Conservation (phyloP, 306 rosid species). For the Lupinus albus region DNA sequence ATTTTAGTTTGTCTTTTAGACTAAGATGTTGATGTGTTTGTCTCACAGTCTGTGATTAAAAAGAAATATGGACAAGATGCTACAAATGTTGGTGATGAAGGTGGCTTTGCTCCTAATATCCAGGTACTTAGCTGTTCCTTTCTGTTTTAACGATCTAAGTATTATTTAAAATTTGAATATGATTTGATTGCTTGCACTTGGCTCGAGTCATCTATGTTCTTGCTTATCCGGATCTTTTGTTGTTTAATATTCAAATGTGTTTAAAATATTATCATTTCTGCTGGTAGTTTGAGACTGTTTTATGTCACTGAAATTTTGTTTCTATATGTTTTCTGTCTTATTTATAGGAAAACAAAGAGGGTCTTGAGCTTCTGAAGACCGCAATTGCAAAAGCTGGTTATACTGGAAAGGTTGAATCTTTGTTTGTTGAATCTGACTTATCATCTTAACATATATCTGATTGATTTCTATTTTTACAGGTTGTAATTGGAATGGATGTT, state of each 20-base stretch:
- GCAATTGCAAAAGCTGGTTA: slow-evolving; percentile 98
- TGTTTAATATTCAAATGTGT: slow-evolving; percentile 4
- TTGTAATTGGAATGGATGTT: slow-evolving; percentile 98
- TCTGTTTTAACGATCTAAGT: slow-evolving; percentile 25
- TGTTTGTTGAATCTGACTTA: slow-evolving; percentile 6
- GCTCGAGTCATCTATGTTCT: slow-evolving; percentile 7
- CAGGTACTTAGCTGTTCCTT: slow-evolving; percentile 56
- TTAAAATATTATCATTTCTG: not conserved
- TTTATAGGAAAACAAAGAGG: slow-evolving; percentile 89
- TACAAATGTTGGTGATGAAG: slow-evolving; percentile 97
- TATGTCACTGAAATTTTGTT: not conserved
- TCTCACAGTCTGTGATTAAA: slow-evolving; percentile 80
- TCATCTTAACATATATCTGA: slow-evolving; percentile 31
- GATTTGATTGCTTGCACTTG: slow-evolving; percentile 8
- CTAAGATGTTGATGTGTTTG: slow-evolving; percentile 12
- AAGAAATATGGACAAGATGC: slow-evolving; percentile 99
- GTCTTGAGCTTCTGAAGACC: slow-evolving; percentile 93
- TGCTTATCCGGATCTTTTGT: slow-evolving; percentile 14
- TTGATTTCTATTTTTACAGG: slow-evolving; percentile 49
- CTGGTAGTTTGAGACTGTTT: slow-evolving; percentile 12
- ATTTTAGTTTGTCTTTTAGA: not conserved
- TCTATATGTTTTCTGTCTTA: slow-evolving; percentile 1
- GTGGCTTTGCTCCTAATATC: slow-evolving; percentile 99
- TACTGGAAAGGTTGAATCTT: slow-evolving; percentile 68
- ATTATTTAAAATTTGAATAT: slow-evolving; percentile 14